phyloP scores from a whole-genome alignment of 2,329 filamentous ascomycete genomes.

The Penicillium frequentans region DNA sequence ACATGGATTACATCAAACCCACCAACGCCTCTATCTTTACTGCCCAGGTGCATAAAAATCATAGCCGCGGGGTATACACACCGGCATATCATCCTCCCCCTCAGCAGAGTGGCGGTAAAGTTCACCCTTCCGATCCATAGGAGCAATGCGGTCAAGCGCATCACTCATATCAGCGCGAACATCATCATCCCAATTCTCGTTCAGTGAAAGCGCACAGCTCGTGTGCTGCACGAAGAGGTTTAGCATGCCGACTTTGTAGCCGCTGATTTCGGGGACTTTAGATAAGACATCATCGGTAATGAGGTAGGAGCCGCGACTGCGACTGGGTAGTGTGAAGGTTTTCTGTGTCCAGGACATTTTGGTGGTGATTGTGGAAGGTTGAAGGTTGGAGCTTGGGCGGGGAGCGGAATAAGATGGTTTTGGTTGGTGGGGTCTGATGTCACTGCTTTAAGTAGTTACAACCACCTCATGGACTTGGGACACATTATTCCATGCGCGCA shows the following conservation, averaged over 20 bases:
- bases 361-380: conserved; percentile 15
- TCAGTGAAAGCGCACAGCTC: conserved; percentile 82
- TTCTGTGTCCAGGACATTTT: conserved; percentile 78
- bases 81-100: conserved; percentile 91
- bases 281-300: conserved; percentile 74
- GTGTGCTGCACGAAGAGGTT: conserved; percentile 96
- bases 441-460: conserved; percentile 5
- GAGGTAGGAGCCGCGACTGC: conserved; percentile 82
- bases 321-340: conserved; percentile 73
- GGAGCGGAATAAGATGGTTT: conserved; percentile 46
- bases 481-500: too few species aligned
- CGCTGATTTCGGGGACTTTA: conserved; percentile 73
- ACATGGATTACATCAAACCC: not conserved
- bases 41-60: not conserved
- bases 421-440: conserved; percentile 43
- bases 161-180: conserved; percentile 94
- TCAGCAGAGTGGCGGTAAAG: conserved; percentile 87
- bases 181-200: conserved; percentile 86
- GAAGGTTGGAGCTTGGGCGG: conserved; percentile 18
- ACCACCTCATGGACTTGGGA: too few species aligned
- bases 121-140: conserved; percentile 72
- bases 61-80: conserved; percentile 31
- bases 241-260: conserved; percentile 82
- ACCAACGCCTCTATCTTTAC: not conserved
- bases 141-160: conserved; percentile 85